phyloP scores from a whole-genome alignment of 1,139 yeast genomes.

The Groenewaldozyma sp. region DNA sequence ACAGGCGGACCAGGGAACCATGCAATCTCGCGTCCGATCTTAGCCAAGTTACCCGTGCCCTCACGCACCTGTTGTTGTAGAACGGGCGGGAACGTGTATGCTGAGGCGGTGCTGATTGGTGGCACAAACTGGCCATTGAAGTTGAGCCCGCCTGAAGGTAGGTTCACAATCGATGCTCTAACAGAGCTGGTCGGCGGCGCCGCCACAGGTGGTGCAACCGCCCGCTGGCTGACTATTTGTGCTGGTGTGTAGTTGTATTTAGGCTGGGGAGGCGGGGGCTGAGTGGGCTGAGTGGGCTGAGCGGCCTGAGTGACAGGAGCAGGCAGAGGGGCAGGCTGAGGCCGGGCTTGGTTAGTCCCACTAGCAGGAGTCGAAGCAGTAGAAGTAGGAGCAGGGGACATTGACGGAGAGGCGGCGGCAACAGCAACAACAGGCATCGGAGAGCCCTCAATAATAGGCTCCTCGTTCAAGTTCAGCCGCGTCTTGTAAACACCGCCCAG shows the following conservation, averaged over 20 bases:
- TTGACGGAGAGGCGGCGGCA: constrained; percentile 14
- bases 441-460: constrained; percentile 58
- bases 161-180: neutral
- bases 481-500: constrained; percentile 82
- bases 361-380: neutral
- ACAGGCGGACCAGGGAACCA: constrained; percentile 84
- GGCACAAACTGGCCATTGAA: neutral
- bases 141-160: neutral
- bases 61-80: constrained; percentile 19
- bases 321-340: neutral
- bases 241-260: neutral
- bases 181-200: neutral
- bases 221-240: neutral
- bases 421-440: constrained; percentile 33
- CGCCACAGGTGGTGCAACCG: neutral
- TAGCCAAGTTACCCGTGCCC: constrained; percentile 20
- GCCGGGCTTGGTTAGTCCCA: neutral
- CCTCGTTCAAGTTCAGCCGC: constrained; percentile 66
- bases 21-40: constrained; percentile 32
- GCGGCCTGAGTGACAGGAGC: constrained; percentile 2
- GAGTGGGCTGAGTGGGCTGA: constrained; percentile 6
- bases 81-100: constrained; percentile 23
- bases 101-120: constrained; percentile 7
- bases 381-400: constrained; percentile 8
- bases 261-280: constrained; percentile 5